A percentile compares a stretch with the other conserved stretches of the same genome.
phyloP scores from a whole-genome alignment of 2,329 filamentous ascomycete species.

The Alternaria ethzedia region DNA sequence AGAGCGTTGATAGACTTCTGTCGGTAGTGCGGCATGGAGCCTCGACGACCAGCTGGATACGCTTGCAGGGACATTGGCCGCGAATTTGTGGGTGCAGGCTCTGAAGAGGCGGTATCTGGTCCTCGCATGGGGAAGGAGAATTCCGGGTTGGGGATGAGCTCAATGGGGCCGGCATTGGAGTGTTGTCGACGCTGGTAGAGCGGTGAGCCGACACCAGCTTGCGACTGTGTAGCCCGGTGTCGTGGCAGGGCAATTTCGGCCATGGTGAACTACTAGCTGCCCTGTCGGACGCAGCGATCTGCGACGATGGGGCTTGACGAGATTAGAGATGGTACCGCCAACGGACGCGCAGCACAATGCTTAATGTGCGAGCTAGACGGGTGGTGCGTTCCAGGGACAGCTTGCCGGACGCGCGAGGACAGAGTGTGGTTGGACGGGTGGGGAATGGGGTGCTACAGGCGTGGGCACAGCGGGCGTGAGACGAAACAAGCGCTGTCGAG shows the following conservation, averaged over 20 bases:
- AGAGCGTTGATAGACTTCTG: conserved; percentile 53
- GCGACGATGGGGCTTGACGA: conserved; percentile 32
- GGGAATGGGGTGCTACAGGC: conserved; percentile 37
- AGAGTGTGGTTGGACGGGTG: conserved; percentile 10
- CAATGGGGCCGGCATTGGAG: conserved; percentile 45
- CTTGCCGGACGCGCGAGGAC: conserved; percentile 12
- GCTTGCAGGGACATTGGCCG: conserved; percentile 48
- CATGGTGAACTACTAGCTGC: conserved; percentile 39
- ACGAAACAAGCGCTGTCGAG: conserved; percentile 49
- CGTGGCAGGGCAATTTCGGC: conserved; percentile 49
- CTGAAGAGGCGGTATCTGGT: conserved; percentile 32
- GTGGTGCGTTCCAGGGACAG: conserved; percentile 31
- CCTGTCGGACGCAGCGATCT: conserved; percentile 30
- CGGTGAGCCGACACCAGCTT: conserved; percentile 44
- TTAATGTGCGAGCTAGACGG: conserved; percentile 29
- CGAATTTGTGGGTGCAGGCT: conserved; percentile 43
- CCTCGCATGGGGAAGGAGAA: conserved; percentile 56
- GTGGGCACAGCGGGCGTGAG: conserved; percentile 41
- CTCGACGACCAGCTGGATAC: conserved; percentile 41
- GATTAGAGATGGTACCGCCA: conserved; percentile 37
- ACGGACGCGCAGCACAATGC: conserved; percentile 28
- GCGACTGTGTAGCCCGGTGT: conserved; percentile 49
- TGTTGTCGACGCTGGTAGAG: conserved; percentile 46
- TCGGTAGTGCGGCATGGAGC: conserved; percentile 44
- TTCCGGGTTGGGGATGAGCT: conserved; percentile 56